Conservation (phyloP, 2,329 filamentous ascomycete genomes). For the Aspergillus puulaauensis region DNA sequence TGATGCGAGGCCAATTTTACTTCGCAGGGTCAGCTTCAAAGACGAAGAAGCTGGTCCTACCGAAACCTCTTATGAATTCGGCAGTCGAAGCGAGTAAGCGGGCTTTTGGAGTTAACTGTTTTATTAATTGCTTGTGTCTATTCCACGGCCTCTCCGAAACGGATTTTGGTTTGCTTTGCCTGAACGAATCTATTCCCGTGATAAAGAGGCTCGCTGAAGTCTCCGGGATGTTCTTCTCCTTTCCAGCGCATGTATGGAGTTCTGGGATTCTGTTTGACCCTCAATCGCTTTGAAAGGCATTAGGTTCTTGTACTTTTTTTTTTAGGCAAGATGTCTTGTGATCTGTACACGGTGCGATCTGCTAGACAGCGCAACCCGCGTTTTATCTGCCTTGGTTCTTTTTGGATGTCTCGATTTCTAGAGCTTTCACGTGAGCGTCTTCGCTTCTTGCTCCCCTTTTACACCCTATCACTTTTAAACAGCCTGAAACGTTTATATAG, state of each 20-base stretch:
- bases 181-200: slow-evolving; percentile 15
- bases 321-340: slow-evolving; percentile 22
- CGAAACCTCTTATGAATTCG: slow-evolving; percentile 41
- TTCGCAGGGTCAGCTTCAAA: slow-evolving; percentile 40
- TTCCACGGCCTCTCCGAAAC: slow-evolving; percentile 19
- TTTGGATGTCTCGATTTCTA: slow-evolving; percentile 17
- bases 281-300: slow-evolving; percentile 19
- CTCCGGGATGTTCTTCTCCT: slow-evolving; percentile 4
- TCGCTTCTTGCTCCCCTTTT: slow-evolving; percentile 9
- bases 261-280: slow-evolving; percentile 24
- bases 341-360: slow-evolving; percentile 19
- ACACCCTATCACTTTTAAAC: slow-evolving; percentile 9
- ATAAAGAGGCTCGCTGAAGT: neutral
- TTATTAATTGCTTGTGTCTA: slow-evolving; percentile 10
- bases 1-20: slow-evolving; percentile 33
- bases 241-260: slow-evolving; percentile 25
- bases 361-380: slow-evolving; percentile 16
- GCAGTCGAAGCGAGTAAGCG: slow-evolving; percentile 32
- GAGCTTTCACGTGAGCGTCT: slow-evolving; percentile 8
- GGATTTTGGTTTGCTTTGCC: slow-evolving; percentile 26
- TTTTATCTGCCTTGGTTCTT: slow-evolving; percentile 16
- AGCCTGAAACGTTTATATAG: slow-evolving; percentile 20
- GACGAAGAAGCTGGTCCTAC: slow-evolving; percentile 37
- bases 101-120: neutral
- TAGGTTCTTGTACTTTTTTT: slow-evolving; percentile 18